phyloP scores from a whole-genome alignment of 2,329 filamentous ascomycete genomes.

The Arthrobotrys megalospora region DNA sequence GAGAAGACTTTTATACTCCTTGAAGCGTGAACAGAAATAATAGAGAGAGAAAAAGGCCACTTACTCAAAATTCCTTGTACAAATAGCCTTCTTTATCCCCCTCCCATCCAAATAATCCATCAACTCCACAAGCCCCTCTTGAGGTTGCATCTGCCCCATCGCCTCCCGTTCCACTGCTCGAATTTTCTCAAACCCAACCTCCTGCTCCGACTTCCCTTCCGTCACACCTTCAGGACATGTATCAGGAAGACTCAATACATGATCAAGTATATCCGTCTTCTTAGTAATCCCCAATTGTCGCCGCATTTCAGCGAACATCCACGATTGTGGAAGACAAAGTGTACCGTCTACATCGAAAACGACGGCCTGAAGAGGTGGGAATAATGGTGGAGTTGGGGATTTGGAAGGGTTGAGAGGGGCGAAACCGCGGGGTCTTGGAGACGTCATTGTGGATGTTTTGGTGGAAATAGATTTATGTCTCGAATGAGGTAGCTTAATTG shows the following conservation, averaged over 20 bases:
- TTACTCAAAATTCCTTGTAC: conserved; percentile 91
- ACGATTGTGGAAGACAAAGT: conserved; percentile 85
- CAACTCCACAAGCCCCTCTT: conserved; percentile 81
- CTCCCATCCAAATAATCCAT: conserved; percentile 85
- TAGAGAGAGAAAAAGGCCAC: conserved; percentile 64
- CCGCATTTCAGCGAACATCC: conserved; percentile 96
- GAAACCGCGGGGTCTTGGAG: conserved; percentile 68
- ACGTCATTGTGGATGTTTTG: background rate
- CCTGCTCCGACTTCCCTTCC: conserved; percentile 70
- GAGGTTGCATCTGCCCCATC: conserved; percentile 84
- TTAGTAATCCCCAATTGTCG: conserved; percentile 80
- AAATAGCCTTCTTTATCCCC: conserved; percentile 77
- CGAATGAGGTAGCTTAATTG: background rate
- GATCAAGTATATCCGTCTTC: conserved; percentile 85
- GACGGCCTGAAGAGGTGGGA: conserved; percentile 73
- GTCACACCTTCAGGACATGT: conserved; percentile 55
- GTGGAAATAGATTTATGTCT: conserved; percentile 3
- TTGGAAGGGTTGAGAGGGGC: conserved; percentile 70
- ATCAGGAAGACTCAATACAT: conserved; percentile 81
- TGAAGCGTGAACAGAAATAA: no score
- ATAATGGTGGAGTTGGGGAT: conserved; percentile 62
- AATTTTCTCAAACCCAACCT: conserved; percentile 80
- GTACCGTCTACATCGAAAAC: conserved; percentile 98
- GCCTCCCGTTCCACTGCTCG: conserved; percentile 83
- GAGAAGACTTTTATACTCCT: no score